These are phyloP conservation scores for Epichloe uncinata DNA, from an alignment of 2,329 filamentous ascomycete species.

Conservation along the genomic window DNA sequence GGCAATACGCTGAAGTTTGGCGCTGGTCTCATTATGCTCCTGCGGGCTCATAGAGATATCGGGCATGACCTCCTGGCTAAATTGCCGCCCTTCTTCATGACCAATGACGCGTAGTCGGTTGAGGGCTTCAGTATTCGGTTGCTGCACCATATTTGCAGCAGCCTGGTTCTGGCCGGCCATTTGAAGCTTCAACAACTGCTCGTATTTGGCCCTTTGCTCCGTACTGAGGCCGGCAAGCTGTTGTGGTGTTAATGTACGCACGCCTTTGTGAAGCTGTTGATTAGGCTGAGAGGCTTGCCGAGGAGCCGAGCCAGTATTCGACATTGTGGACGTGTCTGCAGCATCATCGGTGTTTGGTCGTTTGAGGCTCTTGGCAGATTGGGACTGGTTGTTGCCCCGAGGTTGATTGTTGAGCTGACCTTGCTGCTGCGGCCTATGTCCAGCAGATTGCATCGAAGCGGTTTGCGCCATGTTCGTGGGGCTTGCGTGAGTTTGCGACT, in stretches of 20 bases:
- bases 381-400: constrained; percentile 12
- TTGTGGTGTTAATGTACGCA: constrained; percentile 16
- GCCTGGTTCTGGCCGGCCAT: constrained; percentile 12
- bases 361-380: constrained; percentile 33
- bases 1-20: constrained; percentile 29
- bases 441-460: constrained; percentile 15
- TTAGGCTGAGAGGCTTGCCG: constrained; percentile 15
- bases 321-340: constrained; percentile 14
- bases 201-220: constrained; percentile 32
- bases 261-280: constrained; percentile 11
- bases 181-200: constrained; percentile 22
- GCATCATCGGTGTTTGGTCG: constrained; percentile 35
- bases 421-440: constrained; percentile 18
- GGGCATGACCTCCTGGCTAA: constrained; percentile 25
- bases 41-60: constrained; percentile 34
- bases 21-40: constrained; percentile 29
- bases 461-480: constrained; percentile 32
- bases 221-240: constrained; percentile 27
- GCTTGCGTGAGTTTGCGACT: constrained; percentile 25
- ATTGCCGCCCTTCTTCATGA: constrained; percentile 27
- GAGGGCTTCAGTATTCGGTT: constrained; percentile 13
- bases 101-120: constrained; percentile 22
- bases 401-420: constrained; percentile 12
- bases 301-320: constrained; percentile 9
- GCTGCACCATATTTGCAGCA: constrained; percentile 7